Evolutionary conservation across 768 basidiomycete species (phyloP).

Genomic region (Auriculariales sp.): DNA sequence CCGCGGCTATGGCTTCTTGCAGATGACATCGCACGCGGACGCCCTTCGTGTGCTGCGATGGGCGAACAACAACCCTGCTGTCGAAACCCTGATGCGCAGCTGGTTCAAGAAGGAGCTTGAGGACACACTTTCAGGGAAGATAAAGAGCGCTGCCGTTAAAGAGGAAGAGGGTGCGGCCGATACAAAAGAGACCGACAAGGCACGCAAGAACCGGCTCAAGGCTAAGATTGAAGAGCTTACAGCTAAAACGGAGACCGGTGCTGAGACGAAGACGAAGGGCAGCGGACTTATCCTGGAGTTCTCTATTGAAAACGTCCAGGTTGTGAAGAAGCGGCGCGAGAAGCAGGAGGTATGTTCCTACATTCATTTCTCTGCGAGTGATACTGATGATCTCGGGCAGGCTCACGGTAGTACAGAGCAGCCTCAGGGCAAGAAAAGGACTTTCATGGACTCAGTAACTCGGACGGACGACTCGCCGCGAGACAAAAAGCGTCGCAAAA

Average conservation of each 20-base stretch:
- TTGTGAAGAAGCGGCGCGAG: slow-evolving; percentile 60
- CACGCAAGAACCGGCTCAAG: slow-evolving; percentile 43
- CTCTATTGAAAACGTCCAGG: slow-evolving; percentile 88
- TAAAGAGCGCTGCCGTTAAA: slow-evolving; percentile 25
- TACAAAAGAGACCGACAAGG: slow-evolving; percentile 32
- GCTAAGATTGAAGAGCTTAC: slow-evolving; percentile 29
- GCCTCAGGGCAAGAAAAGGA: neutral
- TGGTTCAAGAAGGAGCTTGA: slow-evolving; percentile 80
- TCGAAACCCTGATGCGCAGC: slow-evolving; percentile 45
- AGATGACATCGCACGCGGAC: slow-evolving; percentile 77
- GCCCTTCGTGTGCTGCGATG: slow-evolving; percentile 83
- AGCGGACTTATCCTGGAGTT: slow-evolving; percentile 78
- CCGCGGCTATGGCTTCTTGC: slow-evolving; percentile 92
- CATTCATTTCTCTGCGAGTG: neutral
- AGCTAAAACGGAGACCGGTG: slow-evolving; percentile 15
- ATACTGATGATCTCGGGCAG: neutral
- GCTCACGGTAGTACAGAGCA: neutral
- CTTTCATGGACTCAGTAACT: neutral
- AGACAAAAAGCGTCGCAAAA: neutral
- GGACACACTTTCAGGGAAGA: slow-evolving; percentile 33
- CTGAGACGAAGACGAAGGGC: slow-evolving; percentile 27
- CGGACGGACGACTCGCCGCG: neutral
- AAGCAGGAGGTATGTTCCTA: slow-evolving; percentile 21
- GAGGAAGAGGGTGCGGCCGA: slow-evolving; percentile 19
- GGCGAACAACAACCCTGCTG: slow-evolving; percentile 78